Evolutionary conservation across 805 yeast genomes (phyloP), one percentile per base, ranked within the genome.

Genomic region (Brettanomyces naardenensis): DNA sequence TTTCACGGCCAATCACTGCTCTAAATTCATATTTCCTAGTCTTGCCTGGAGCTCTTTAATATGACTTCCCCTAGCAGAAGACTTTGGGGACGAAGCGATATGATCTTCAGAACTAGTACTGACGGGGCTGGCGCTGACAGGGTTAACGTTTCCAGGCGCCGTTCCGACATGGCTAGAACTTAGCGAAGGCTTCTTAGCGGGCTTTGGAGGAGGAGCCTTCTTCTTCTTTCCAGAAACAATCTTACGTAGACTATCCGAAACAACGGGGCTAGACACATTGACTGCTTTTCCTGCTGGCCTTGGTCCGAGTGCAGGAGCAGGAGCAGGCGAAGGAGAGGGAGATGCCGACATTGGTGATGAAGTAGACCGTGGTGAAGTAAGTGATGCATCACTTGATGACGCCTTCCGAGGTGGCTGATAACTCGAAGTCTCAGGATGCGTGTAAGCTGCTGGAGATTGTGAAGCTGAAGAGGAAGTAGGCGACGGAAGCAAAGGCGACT

Each of bases 141-240:
- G 14, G 31, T 7, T 4, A 21, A n/a, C 17, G 14, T 10, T 7
- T 30, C 11, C 43, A 28, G 13, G 35, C 15, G 15, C 21, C 13
- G 3, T 40, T 18, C 5, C 28, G 31, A 19, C 46, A 17, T 22
- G 37, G 9, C 9, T 7, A 21, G 6, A 15, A 30, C 39, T 37
- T 13, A 37, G 44, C 28, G 34, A 26, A 10, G 57, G 48, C 38
- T 62, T 60, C 43, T 64, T 68, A 2, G 48, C 41, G 1, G 73
- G 73, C 30, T 65, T 68, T 26, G 71, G 70, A 10, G 70, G 71
- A 17, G 71, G 68, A 0, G 54, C 54, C 37, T 59, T 61, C 45
- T 58, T 61, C 13, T 40, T 41, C 19, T 37, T 38, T 11, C 26
- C 18, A 14, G 29, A 13, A 5, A 19, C 30, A 30, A 15, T 5